These are phyloP conservation scores for Larix sibirica DNA, from an alignment of 83 land plant species.

Conservation along the genomic window DNA sequence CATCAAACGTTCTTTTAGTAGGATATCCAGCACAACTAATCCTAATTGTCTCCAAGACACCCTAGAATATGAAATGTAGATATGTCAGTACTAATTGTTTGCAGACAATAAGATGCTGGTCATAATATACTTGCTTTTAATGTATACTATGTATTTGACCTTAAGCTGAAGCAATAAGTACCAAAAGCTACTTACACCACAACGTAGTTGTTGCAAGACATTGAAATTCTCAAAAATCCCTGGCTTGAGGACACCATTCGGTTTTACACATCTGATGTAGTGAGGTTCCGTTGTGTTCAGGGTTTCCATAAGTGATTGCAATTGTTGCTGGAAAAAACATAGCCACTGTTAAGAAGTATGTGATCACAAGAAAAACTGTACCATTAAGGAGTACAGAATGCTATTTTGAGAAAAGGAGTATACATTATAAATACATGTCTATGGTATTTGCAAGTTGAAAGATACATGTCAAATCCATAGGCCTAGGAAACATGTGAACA, in stretches of 20 bases:
- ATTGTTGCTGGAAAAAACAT: constrained; percentile 70
- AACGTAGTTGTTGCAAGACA: constrained; percentile 82
- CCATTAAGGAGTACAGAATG: neutral
- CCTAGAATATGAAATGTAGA: constrained; percentile 35
- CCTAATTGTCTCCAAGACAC: constrained; percentile 92
- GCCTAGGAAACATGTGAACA: neutral
- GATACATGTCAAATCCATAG: neutral
- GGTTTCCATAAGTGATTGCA: constrained; percentile 85
- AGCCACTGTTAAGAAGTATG: neutral
- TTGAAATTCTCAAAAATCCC: constrained; percentile 86
- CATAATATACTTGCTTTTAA: neutral
- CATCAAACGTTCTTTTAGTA: constrained; percentile 83
- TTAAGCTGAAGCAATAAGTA: neutral
- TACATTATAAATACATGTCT: neutral
- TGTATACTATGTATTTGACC: neutral
- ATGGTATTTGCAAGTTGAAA: neutral
- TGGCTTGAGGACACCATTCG: constrained; percentile 78
- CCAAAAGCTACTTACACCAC: constrained; percentile 60
- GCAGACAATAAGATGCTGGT: neutral
- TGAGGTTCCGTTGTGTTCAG: constrained; percentile 89
- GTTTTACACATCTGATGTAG: constrained; percentile 91
- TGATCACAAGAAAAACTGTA: neutral
- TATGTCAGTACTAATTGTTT: neutral
- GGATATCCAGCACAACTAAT: constrained; percentile 98
- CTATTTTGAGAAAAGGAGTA: neutral